Conservation (phyloP, 805 yeast genomes). For the Wickerhamomyces silvicola region DNA sequence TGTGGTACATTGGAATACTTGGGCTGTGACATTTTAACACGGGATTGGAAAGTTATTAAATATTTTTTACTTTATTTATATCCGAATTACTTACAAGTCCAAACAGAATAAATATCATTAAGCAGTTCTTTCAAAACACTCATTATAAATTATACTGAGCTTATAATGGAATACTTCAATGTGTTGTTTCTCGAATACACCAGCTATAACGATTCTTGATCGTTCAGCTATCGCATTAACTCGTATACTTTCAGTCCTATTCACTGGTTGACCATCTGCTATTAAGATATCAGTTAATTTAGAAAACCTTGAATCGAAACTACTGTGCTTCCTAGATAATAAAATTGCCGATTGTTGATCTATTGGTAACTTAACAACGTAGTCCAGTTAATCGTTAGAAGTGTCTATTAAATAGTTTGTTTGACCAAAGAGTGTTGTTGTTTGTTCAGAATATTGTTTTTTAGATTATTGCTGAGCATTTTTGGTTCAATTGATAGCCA, state of each 20-base stretch:
- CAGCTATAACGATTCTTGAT: conserved; percentile 37
- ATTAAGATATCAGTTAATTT: conserved; percentile 29
- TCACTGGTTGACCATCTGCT: conserved; percentile 30
- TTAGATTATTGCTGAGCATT: conserved; percentile 12
- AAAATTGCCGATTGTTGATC: conserved; percentile 25
- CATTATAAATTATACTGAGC: conserved; percentile 37
- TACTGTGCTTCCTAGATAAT: conserved; percentile 31
- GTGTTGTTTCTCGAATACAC: conserved; percentile 25
- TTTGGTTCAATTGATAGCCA: conserved; percentile 51
- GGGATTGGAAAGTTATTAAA: no score
- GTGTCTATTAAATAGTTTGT: conserved; percentile 53
- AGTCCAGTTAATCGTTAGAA: conserved; percentile 64
- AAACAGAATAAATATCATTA: no score
- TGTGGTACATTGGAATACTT: conserved; percentile 9
- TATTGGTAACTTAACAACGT: conserved; percentile 37
- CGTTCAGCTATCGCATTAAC: conserved; percentile 47
- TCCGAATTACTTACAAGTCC: no score
- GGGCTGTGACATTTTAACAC: conserved; percentile 7
- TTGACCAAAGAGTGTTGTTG: conserved; percentile 46
- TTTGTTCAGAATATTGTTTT: conserved; percentile 6
- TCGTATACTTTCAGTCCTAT: conserved; percentile 45
- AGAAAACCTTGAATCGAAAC: conserved; percentile 36
- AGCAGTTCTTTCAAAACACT: conserved; percentile 32
- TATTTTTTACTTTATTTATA: no score
- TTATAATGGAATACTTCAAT: conserved; percentile 39